Evolutionary conservation across 1,284 basidiomycete species (phyloP), one percentile per base, ranked within the genome.

Genomic region (Ganoderma lingzhi): DNA sequence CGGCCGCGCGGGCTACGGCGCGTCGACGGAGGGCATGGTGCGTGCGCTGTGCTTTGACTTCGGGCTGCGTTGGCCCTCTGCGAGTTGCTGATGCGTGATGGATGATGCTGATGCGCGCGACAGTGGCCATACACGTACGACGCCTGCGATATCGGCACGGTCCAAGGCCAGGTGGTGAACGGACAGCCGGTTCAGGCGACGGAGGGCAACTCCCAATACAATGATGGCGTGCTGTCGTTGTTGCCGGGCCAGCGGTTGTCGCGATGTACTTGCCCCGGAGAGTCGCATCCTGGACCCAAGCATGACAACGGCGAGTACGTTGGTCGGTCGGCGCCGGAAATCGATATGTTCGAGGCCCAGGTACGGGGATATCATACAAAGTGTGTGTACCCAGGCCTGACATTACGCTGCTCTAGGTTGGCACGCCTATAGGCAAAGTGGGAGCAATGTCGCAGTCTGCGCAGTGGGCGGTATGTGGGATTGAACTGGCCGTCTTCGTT

Each of bases 251-350:
- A 92, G 74, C 84, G 87, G 39, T 78, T 90, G n/a, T 95, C 93
- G 8, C 86, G 92, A 1, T 97, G 95, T 80, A 95, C 95, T 1
- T 97, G 95, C 77, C 83, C 89, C 0, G 87, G 87, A 17, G 88
- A 90, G 63, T 88, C 90, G 62, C 95, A 97, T 76, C 95, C 96
- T 0, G 95, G 95, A 0, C 96, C 95, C 15, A 83, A 75, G 53
- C 80, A 82, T 61, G 69, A 75, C 35, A 84, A 87, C 74, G 87
- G 87, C 14, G 85, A 5, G n/a, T 64, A 55, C n/a, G 63, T 64
- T 6, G 63, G 63, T 28, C 63, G 63, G 2, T 64, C 63, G 10
- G 93, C 93, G 0, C 95, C 95, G 0, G 95, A 96, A 82, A 93
- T 96, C 73, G 93, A 96, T 80, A 85, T 95, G 53, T 81, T 96